Percentiles rank a stretch among this genome's conserved stretches.
These are phyloP conservation scores for Epichloe bromicola DNA, from an alignment of 2,329 filamentous ascomycete species.

Conservation along the genomic window DNA sequence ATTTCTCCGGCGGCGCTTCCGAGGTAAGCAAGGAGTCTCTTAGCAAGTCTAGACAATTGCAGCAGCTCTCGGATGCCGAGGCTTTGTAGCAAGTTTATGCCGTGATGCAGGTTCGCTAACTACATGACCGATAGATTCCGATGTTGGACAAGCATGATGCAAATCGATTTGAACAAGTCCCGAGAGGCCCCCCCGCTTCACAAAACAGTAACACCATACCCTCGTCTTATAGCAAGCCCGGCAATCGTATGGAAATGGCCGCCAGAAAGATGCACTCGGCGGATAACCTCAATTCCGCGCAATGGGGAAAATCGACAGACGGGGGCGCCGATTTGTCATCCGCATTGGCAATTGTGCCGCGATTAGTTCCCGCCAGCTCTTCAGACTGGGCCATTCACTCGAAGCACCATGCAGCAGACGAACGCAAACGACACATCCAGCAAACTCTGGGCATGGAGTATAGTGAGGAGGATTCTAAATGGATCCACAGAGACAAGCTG, in stretches of 20 bases:
- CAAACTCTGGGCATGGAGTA: constrained; percentile 14
- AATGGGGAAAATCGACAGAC: constrained; percentile 13
- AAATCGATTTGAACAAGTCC: constrained; percentile 6
- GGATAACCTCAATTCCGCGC: constrained; percentile 18
- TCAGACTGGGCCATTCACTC: constrained; percentile 8
- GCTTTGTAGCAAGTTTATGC: not conserved
- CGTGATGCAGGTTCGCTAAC: not conserved
- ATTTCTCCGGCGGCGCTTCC: constrained; percentile 18
- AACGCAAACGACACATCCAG: constrained; percentile 14
- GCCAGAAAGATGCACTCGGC: constrained; percentile 24
- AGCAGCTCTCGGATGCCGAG: not conserved
- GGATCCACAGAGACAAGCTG: constrained; percentile 78
- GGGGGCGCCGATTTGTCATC: constrained; percentile 10
- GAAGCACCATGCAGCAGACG: constrained; percentile 13
- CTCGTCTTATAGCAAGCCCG: constrained; percentile 9
- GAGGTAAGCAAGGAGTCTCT: constrained; percentile 22
- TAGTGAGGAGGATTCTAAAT: constrained; percentile 52
- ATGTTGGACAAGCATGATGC: constrained; percentile 6
- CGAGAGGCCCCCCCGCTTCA: constrained; percentile 8
- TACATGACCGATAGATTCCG: constrained; percentile 3
- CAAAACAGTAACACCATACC: constrained; percentile 15
- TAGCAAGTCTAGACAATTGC: not conserved
- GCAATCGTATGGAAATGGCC: constrained; percentile 14
- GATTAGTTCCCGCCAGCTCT: constrained; percentile 8
- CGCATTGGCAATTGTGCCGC: constrained; percentile 13